phyloP scores from a whole-genome alignment of 768 basidiomycete genomes.

The Pisolithus tinctorius region DNA sequence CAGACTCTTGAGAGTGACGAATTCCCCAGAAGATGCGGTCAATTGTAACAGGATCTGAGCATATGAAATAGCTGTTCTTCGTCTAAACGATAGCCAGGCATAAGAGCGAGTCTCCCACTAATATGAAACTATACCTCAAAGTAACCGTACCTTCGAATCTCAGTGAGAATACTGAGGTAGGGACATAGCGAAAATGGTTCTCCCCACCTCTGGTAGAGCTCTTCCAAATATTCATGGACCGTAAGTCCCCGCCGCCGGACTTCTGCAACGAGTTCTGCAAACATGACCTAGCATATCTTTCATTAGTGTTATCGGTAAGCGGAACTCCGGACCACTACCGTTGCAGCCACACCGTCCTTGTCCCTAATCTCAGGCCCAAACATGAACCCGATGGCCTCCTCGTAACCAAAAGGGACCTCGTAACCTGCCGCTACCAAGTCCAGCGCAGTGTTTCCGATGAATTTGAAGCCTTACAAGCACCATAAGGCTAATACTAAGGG shows the following conservation, averaged over 20 bases:
- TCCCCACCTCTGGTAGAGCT: constrained; percentile 53
- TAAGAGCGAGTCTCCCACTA: background rate
- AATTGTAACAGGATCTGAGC: constrained; percentile 57
- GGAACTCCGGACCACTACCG: constrained; percentile 36
- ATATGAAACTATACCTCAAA: constrained; percentile 47
- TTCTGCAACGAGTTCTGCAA: constrained; percentile 57
- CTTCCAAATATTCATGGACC: constrained; percentile 50
- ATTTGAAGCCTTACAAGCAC: constrained; percentile 69
- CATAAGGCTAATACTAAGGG: constrained; percentile 2
- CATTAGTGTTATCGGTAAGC: background rate
- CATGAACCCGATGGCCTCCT: constrained; percentile 93
- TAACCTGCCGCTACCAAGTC: constrained; percentile 58
- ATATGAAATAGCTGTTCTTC: constrained; percentile 78
- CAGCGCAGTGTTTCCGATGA: constrained; percentile 78
- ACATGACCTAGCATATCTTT: constrained; percentile 42
- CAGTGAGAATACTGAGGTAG: background rate
- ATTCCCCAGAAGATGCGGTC: constrained; percentile 63
- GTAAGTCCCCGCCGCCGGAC: constrained; percentile 48
- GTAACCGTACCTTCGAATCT: constrained; percentile 56
- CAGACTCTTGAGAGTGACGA: constrained; percentile 47
- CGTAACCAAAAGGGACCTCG: constrained; percentile 77
- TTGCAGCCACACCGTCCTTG: constrained; percentile 83
- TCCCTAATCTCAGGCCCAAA: constrained; percentile 73
- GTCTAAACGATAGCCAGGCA: constrained; percentile 38
- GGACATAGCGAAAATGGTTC: background rate